Conservation (phyloP, 75 land plant genomes). For the Picea sitchensis region DNA sequence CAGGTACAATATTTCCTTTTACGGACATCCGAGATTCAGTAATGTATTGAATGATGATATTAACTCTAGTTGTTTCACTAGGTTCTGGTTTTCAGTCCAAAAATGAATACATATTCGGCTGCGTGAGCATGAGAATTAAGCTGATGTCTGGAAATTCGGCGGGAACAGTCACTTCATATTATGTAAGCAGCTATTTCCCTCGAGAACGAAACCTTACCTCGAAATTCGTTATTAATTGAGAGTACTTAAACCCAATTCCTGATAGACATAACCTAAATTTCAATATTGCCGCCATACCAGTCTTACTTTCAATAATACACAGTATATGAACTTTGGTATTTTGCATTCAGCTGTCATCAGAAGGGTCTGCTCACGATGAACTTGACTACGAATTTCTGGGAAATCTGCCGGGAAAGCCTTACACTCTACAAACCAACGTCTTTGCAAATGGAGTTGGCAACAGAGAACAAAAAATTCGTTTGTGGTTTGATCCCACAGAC, state of each 20-base stretch:
- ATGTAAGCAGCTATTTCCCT: too few species aligned
- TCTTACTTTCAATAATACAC: too few species aligned
- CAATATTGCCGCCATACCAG: too few species aligned
- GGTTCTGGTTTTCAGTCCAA: conserved; percentile 58
- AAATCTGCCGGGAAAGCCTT: conserved; percentile 5
- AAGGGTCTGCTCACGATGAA: conserved; percentile 5
- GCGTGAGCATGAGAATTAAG: conserved; percentile 43
- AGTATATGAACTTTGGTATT: neutral
- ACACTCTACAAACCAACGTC: conserved; percentile 13
- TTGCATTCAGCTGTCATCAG: conserved; percentile 1
- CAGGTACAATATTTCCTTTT: neutral
- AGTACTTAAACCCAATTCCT: too few species aligned
- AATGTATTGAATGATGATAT: too few species aligned
- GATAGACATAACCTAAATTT: too few species aligned
- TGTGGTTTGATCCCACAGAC: conserved; percentile 15
- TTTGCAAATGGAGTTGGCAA: conserved; percentile 11
- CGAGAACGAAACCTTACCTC: too few species aligned
- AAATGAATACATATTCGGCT: conserved; percentile 38
- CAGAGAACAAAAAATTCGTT: conserved; percentile 8
- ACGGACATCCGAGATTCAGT: too few species aligned
- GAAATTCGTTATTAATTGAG: too few species aligned
- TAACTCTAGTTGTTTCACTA: conserved; percentile 7
- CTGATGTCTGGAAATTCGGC: conserved; percentile 31
- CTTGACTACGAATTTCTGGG: conserved; percentile 19
- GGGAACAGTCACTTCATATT: conserved; percentile 40